Evolutionary conservation across 2,329 filamentous ascomycete genomes (phyloP).

Genomic region (Fusarium austroafricanum): DNA sequence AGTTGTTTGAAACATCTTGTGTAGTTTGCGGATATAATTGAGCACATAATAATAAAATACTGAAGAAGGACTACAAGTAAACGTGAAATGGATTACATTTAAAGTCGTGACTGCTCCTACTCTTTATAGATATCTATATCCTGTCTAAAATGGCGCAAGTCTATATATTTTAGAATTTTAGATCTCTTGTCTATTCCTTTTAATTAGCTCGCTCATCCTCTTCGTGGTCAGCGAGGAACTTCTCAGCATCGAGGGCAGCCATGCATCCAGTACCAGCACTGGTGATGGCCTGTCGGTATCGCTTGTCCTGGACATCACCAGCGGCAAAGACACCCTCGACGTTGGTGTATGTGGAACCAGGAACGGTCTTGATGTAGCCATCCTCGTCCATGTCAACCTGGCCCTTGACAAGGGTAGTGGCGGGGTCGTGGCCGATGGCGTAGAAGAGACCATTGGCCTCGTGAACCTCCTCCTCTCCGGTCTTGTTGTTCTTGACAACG

Average conservation of each 20-base stretch:
- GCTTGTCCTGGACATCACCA: constrained; percentile 98
- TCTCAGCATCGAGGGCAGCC: constrained; percentile 95
- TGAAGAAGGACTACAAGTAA: constrained; percentile 5
- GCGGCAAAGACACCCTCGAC: constrained; percentile 94
- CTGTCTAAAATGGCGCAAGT: constrained; percentile 36
- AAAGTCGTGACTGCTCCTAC: constrained; percentile 27
- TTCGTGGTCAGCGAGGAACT: constrained; percentile 85
- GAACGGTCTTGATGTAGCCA: constrained; percentile 89
- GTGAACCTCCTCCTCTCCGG: constrained; percentile 82
- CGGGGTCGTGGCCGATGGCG: constrained; percentile 95
- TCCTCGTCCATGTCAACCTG: constrained; percentile 90
- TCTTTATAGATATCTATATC: constrained; percentile 39
- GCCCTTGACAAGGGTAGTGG: constrained; percentile 88
- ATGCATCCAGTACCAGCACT: constrained; percentile 96
- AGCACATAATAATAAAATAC: constrained; percentile 26
- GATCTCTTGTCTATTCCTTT: constrained; percentile 7
- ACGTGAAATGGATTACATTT: constrained; percentile 22
- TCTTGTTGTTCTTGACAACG: constrained; percentile 81
- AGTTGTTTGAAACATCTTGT: constrained; percentile 7
- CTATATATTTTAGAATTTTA: constrained; percentile 35
- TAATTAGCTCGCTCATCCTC: constrained; percentile 30
- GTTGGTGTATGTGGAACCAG: constrained; percentile 89
- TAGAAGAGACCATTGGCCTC: constrained; percentile 96
- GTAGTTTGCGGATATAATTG: not conserved
- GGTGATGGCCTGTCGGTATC: constrained; percentile 96